Evolutionary conservation across 352 stramenopile species (phyloP).

Genomic region (Phytophthora tubulina): DNA sequence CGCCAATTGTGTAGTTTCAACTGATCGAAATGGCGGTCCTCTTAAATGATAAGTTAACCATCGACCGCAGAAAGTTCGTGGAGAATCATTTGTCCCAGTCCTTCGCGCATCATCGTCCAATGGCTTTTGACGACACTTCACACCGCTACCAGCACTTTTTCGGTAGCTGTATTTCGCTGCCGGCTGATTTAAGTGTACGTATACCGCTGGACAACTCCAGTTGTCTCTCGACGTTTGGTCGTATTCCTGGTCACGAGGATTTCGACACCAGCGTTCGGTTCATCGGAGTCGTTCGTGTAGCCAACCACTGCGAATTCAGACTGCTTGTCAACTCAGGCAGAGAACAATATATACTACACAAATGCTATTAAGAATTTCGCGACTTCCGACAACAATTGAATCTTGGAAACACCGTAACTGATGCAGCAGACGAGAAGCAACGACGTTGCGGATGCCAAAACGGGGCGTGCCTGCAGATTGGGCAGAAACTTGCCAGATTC

Average conservation of each 20-base stretch:
- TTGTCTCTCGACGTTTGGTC: slow-evolving; percentile 31
- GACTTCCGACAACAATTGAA: slow-evolving; percentile 64
- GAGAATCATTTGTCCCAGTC: too few relatives aligned
- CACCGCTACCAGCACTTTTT: too few relatives aligned
- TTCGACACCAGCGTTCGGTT: slow-evolving; percentile 54
- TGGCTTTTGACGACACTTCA: too few relatives aligned
- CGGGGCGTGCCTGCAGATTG: slow-evolving; percentile 55
- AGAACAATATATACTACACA: slow-evolving; percentile 65
- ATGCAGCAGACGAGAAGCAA: slow-evolving; percentile 17
- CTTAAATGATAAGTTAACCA: too few relatives aligned
- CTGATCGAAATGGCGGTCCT: too few relatives aligned
- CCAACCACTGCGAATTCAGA: slow-evolving; percentile 61
- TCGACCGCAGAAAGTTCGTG: too few relatives aligned
- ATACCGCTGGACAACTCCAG: too few relatives aligned
- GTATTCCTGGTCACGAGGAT: slow-evolving; percentile 46
- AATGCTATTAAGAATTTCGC: slow-evolving; percentile 80
- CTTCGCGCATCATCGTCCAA: too few relatives aligned
- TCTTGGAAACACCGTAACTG: slow-evolving; percentile 8
- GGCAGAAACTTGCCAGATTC: slow-evolving; percentile 44
- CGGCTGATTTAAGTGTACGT: too few relatives aligned
- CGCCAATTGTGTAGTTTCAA: too few relatives aligned
- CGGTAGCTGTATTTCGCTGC: too few relatives aligned
- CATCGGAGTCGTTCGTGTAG: slow-evolving; percentile 47
- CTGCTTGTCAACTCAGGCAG: slow-evolving; percentile 67
- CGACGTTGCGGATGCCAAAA: slow-evolving; percentile 41